Evolutionary conservation across 2,329 filamentous ascomycete species (phyloP), one percentile per base, ranked within the genome.

Genomic region (Leptographium galeiforme): DNA sequence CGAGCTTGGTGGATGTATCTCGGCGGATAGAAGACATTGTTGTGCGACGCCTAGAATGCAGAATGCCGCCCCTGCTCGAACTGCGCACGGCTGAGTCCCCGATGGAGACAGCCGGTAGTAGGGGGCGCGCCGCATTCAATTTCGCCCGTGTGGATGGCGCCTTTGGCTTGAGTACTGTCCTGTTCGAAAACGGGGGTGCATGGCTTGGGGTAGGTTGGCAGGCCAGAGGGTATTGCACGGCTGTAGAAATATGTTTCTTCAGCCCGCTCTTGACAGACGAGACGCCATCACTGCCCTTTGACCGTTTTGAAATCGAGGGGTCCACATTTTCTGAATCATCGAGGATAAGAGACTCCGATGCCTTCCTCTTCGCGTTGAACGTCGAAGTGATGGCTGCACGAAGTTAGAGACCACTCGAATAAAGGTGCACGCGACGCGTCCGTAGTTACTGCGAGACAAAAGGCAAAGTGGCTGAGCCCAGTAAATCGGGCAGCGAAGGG

Each of bases 11-110:
- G 14, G 77, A 68, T 1, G 85, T 83, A 59, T 91, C 85, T 53
- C 90, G 73, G 48, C 88, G 85, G 46, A 77, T 72, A 66, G 83
- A 81, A 14, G 76, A 73, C 7, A 79, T 75, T n/a, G 75, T 76
- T 16, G 80, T 79, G 49, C 85, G 55, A n/a, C 58, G 83, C 55
- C 85, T 81, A 63, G 77, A 81, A 50, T 79, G 81, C 44, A 89
- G 73, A 57, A 89, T 79, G 51, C 81, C 79, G 33, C 82, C 73
- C 56, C 82, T 79, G 70, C 88, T 89, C 74, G 18, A 79, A 69
- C 13, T 14, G 10, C 32, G 50, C 2, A 4, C 18, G 12, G n/a
- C 34, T 4, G 10, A 73, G 58, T 72, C 73, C 56, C 71, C 60
- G 56, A 69, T 64, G 53, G 60, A 6, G 47, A 54, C 18, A n/a